Evolutionary conservation across 176 grass and related monocot genomes (phyloP).

Genomic region (Zea luxurians): DNA sequence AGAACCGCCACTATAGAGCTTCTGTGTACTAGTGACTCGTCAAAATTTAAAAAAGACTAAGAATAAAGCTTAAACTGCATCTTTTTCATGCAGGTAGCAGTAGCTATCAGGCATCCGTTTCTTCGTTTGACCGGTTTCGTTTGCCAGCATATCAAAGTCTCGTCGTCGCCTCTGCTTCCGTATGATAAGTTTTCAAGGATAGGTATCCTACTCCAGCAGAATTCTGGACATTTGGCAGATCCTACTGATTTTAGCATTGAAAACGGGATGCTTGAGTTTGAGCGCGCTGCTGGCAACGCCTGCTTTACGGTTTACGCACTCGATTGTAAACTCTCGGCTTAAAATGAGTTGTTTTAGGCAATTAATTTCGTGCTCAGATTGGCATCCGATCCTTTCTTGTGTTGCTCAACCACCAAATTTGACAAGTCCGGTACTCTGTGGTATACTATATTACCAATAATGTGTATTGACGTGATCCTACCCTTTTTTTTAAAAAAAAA

Average conservation of each 20-base stretch:
- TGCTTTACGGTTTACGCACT: neutral
- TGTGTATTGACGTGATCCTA: neutral
- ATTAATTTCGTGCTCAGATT: neutral
- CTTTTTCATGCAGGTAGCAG: too few relatives aligned
- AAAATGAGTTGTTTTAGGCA: neutral
- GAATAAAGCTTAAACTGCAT: too few relatives aligned
- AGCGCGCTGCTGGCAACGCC: neutral
- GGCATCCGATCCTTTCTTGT: neutral
- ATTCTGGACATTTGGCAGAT: neutral
- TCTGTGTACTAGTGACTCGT: too few relatives aligned
- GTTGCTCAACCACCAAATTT: neutral
- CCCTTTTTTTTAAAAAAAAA: too few relatives aligned
- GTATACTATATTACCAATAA: neutral
- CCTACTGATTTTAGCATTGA: neutral
- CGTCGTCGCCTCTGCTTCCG: neutral
- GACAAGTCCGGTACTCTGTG: neutral
- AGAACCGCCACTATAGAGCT: too few relatives aligned
- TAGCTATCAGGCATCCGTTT: too few relatives aligned
- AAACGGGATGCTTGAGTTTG: conserved; percentile 3
- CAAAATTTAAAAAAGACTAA: too few relatives aligned
- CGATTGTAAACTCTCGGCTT: neutral
- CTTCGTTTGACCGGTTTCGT: too few relatives aligned
- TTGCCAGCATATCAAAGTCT: too few relatives aligned
- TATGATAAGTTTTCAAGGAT: conserved; percentile 12
- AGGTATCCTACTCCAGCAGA: conserved; percentile 16